A percentile compares a stretch with the other conserved stretches of the same genome.
Conservation (phyloP, 805 yeast species). For the Blastobotrys peoriensis region DNA sequence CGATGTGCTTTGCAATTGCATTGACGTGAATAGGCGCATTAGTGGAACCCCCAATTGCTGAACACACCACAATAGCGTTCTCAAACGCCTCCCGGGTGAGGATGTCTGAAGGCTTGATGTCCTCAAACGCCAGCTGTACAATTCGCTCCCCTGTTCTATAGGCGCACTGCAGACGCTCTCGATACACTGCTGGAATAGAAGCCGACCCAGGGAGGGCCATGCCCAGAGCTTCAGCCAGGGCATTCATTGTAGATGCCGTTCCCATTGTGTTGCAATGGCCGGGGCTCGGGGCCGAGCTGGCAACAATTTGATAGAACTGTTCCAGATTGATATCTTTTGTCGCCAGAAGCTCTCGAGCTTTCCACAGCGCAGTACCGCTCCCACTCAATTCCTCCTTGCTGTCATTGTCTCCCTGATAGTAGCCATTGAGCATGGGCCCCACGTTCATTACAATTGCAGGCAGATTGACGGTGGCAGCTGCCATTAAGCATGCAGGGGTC, state of each 20-base stretch:
- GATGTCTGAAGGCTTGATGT: constrained; percentile 74
- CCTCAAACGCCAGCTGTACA: constrained; percentile 60
- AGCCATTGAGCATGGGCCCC: constrained; percentile 34
- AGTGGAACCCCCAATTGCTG: constrained; percentile 93
- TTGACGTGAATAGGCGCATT: constrained; percentile 84
- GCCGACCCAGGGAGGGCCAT: constrained; percentile 84
- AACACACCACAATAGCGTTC: constrained; percentile 80
- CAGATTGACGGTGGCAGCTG: constrained; percentile 48
- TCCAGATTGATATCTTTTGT: constrained; percentile 21
- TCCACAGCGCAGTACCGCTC: constrained; percentile 26
- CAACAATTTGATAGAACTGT: constrained; percentile 22
- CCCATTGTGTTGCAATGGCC: constrained; percentile 99
- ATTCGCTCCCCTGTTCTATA: constrained; percentile 72
- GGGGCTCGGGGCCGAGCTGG: constrained; percentile 59
- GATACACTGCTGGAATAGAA: constrained; percentile 75
- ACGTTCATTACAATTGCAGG: constrained; percentile 50
- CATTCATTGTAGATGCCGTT: constrained; percentile 94
- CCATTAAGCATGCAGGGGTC: constrained; percentile 51
- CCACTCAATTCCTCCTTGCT: constrained; percentile 19
- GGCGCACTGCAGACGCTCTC: constrained; percentile 67
- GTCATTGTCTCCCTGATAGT: constrained; percentile 15
- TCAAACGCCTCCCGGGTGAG: constrained; percentile 81
- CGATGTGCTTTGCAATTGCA: constrained; percentile 81
- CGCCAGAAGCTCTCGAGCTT: constrained; percentile 18
- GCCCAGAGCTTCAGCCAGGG: constrained; percentile 89